Base-by-base conservation (phyloP, 2,329 filamentous ascomycete genomes). In the Neonectria neomacrospora region DNA sequence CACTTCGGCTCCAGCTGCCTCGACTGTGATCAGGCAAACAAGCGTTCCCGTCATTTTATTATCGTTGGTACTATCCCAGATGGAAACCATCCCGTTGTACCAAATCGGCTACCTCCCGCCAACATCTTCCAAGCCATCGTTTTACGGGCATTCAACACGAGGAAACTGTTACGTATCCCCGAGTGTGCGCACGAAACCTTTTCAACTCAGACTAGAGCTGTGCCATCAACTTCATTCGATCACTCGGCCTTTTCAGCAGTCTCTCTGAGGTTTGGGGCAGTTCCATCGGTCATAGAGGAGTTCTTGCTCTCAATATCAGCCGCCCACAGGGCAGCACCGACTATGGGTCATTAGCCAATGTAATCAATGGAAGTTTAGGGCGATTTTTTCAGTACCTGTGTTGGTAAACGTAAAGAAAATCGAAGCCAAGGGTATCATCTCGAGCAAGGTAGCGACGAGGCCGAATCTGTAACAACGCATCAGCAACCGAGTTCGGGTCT, bases 251-350 rank as follows among this genome's bases (percentile, higher is more conserved):
- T 82, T 70, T 82, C 81, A 32, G 82, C 84, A 44, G 80, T 77
- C 67, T 85, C 82, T 47, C 83, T 79, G 45, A 87, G 74, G 14
- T 74, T 78, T 1, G 85, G 84, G n/a, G 84, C 84, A 14, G 84
- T 86, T 64, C 80, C 78, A 55, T 80, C 74, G 10, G 80, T 80
- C 82, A 86, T 86, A 42, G 78, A 76, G 10, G 78, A 82, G 59
- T 81, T 80, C 70, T 83, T 83, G 28, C 79, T 76, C 77, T 96
- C 93, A 62, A 96, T 87, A 77, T 96, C 94, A 18, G 93, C 92
- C 42, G 95, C 94, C 94, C 94, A 97, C n/a, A 98, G 81, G 8
- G 95, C 95, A 57, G 94, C 95, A 8, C 94, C 95, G 62, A 97
- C 93, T 89, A 20, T 2, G 30, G 20, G 4, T 22, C 6, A 56